Evolutionary conservation across 192 early-diverging fungal species (phyloP).

Genomic region (Spizellomyces sp.): DNA sequence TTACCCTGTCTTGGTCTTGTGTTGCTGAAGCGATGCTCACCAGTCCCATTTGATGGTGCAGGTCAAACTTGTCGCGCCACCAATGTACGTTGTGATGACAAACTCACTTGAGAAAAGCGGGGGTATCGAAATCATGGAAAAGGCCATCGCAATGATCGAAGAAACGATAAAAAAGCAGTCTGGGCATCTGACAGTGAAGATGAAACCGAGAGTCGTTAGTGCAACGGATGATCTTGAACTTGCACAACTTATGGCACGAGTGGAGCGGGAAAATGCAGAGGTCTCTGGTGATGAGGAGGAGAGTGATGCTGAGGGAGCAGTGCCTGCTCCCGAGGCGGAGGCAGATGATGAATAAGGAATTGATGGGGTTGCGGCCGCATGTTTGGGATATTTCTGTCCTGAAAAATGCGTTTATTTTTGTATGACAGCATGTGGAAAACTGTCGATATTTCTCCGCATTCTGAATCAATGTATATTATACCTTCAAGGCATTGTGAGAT

Average conservation of each 20-base stretch:
- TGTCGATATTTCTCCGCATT: too few species aligned
- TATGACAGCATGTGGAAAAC: too few species aligned
- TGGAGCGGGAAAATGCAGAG: conserved; percentile 90
- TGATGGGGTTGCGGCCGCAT: neutral
- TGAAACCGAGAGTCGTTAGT: conserved; percentile 89
- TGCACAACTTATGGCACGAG: conserved; percentile 82
- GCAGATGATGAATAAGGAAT: neutral
- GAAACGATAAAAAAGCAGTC: conserved; percentile 71
- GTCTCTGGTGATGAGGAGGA: conserved; percentile 89
- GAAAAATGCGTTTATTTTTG: too few species aligned
- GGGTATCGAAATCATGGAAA: conserved; percentile 88
- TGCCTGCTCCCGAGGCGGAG: neutral
- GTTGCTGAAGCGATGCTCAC: neutral
- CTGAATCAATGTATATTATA: too few species aligned
- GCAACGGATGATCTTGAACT: conserved; percentile 95
- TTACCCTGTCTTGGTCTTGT: neutral
- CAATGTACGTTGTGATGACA: conserved; percentile 90
- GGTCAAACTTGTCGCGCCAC: conserved; percentile 90
- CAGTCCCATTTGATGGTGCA: neutral
- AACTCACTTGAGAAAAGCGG: conserved; percentile 79
- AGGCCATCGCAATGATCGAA: conserved; percentile 81
- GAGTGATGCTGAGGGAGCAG: conserved; percentile 39
- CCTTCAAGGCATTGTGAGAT: too few species aligned
- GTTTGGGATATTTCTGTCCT: too few species aligned
- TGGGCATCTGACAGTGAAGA: conserved; percentile 80